A percentile compares a stretch with the other conserved stretches of the same genome.
Conservation (phyloP, 164 flowering plant genomes). For the Piper longum region DNA sequence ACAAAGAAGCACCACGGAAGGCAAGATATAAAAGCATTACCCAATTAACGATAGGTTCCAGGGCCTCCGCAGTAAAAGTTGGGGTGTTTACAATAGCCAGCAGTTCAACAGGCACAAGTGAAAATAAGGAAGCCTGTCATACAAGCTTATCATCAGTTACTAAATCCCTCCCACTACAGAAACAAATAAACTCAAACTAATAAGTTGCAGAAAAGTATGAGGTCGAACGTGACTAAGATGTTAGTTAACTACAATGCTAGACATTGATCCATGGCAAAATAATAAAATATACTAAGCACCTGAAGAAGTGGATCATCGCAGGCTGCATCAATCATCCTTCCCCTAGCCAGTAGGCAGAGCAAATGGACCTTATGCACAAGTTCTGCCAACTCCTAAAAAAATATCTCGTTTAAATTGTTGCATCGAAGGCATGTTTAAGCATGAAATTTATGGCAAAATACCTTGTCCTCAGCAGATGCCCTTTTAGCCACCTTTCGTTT, state of each 20-base stretch:
- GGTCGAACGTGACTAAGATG: background rate
- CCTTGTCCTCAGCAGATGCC: conserved; percentile 79
- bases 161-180: background rate
- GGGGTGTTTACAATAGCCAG: conserved; percentile 30
- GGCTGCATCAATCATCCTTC: conserved; percentile 71
- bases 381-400: conserved; percentile 64
- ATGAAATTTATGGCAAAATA: conserved; percentile 6
- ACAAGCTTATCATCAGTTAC: background rate
- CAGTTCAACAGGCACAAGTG: conserved; percentile 55
- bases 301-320: conserved; percentile 87
- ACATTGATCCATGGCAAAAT: background rate
- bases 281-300: conserved; percentile 24
- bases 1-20: background rate
- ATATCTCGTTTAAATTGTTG: background rate
- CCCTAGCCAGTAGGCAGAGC: conserved; percentile 82
- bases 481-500: conserved; percentile 35
- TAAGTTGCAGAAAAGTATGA: background rate
- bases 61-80: conserved; percentile 30
- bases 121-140: conserved; percentile 75
- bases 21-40: conserved; percentile 21
- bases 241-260: background rate
- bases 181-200: background rate
- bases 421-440: background rate
- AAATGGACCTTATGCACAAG: conserved; percentile 83
- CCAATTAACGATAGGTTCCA: conserved; percentile 64